Percentiles rank a stretch among this genome's conserved stretches.
Conservation (phyloP, 2,329 filamentous ascomycete genomes). For the Aspergillus novofumigatus region DNA sequence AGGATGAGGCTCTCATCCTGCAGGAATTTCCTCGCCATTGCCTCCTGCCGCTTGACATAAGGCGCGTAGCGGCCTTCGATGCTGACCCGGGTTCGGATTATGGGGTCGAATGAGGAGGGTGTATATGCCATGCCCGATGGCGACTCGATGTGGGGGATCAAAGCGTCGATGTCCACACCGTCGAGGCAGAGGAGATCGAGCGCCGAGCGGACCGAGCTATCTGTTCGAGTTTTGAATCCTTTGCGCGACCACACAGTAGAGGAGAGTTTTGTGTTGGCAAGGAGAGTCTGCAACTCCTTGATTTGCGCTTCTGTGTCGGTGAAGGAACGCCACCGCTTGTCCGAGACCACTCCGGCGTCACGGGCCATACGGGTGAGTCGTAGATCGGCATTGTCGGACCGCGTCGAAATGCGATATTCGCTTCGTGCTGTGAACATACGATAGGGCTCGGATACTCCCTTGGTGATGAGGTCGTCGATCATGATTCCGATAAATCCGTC, state of each 20-base stretch:
- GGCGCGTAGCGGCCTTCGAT: constrained; percentile 86
- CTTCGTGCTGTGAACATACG: constrained; percentile 96
- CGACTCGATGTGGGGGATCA: constrained; percentile 52
- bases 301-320: constrained; percentile 63
- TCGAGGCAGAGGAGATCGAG: constrained; percentile 74
- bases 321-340: constrained; percentile 71
- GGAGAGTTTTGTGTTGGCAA: constrained; percentile 57
- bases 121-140: constrained; percentile 35
- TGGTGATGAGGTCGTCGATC: constrained; percentile 96
- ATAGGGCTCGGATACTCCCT: constrained; percentile 94
- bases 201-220: constrained; percentile 65
- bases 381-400: constrained; percentile 89
- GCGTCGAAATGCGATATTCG: constrained; percentile 89
- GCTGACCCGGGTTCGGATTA: constrained; percentile 64
- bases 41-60: constrained; percentile 70
- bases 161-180: constrained; percentile 54
- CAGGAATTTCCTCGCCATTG: constrained; percentile 62
- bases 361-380: constrained; percentile 77
- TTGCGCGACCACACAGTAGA: constrained; percentile 63
- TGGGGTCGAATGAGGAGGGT: constrained; percentile 48
- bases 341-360: constrained; percentile 71
- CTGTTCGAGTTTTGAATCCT: constrained; percentile 66
- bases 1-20: constrained; percentile 73
- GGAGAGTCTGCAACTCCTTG: constrained; percentile 57
- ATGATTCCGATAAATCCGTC: constrained; percentile 98